phyloP scores from a whole-genome alignment of 1,139 yeast genomes.

The Zygosaccharomyces pseudobailii region DNA sequence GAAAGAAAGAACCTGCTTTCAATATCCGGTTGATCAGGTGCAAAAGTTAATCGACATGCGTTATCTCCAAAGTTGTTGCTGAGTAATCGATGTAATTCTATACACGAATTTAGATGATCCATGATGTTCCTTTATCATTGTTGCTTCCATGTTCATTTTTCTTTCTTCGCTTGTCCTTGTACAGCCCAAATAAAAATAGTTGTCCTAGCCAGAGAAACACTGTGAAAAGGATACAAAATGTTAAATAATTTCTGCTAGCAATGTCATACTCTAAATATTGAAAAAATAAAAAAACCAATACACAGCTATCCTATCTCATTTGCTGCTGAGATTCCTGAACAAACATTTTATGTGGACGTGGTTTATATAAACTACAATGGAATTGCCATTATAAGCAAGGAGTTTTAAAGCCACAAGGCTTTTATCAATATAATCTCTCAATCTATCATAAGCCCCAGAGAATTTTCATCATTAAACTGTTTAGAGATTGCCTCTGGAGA shows the following conservation, averaged over 20 bases:
- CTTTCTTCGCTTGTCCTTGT: not conserved
- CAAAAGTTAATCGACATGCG: slow-evolving; percentile 20
- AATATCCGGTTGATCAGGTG: slow-evolving; percentile 21
- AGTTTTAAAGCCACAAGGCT: not conserved
- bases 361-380: too few species aligned
- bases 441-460: not conserved
- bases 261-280: too few species aligned
- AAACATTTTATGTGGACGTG: too few species aligned
- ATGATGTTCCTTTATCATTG: not conserved
- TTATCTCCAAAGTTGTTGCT: slow-evolving; percentile 3
- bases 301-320: too few species aligned
- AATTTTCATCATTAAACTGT: not conserved
- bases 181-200: too few species aligned
- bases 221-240: too few species aligned
- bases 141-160: not conserved
- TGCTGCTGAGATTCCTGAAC: too few species aligned
- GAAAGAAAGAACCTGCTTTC: slow-evolving; percentile 17
- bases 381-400: not conserved
- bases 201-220: too few species aligned
- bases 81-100: slow-evolving; percentile 13
- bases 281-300: too few species aligned
- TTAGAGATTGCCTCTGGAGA: slow-evolving; percentile 2
- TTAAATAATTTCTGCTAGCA: too few species aligned
- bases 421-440: not conserved
- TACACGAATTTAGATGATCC: slow-evolving; percentile 5